Percentiles rank a stretch among this genome's conserved stretches.
phyloP scores from a whole-genome alignment of 2,329 filamentous ascomycete genomes.

The Penicillium sp. region DNA sequence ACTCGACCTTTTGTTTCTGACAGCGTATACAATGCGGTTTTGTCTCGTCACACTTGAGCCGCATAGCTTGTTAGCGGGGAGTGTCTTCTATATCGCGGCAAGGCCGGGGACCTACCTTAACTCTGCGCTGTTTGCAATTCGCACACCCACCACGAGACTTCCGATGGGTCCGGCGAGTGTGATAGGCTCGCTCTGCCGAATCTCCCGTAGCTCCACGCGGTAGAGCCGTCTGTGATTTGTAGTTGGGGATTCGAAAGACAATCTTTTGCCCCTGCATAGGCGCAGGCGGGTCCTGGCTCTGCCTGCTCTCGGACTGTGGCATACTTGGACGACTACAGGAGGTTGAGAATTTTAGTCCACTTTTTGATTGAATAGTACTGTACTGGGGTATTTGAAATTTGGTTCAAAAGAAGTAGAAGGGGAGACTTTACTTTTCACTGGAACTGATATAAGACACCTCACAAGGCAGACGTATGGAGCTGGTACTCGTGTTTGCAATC shows the following conservation, averaged over 20 bases:
- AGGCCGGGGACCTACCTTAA: conserved; percentile 31
- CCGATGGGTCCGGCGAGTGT: conserved; percentile 35
- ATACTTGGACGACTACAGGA: neutral
- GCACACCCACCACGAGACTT: conserved; percentile 38
- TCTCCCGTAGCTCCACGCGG: conserved; percentile 5
- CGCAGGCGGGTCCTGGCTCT: conserved; percentile 2
- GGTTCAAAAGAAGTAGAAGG: neutral
- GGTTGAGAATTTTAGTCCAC: neutral
- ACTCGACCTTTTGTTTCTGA: conserved; percentile 32
- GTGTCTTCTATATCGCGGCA: neutral
- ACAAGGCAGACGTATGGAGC: neutral
- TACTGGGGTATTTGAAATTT: too few relatives aligned
- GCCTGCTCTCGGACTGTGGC: neutral
- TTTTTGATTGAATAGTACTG: neutral
- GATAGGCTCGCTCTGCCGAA: conserved; percentile 22
- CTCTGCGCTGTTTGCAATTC: conserved; percentile 37
- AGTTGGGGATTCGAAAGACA: conserved; percentile 28
- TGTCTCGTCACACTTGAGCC: conserved; percentile 36
- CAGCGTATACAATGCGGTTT: conserved; percentile 36
- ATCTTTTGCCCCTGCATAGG: conserved; percentile 26
- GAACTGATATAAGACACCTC: neutral
- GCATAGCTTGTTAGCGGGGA: neutral
- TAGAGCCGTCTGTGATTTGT: conserved; percentile 7
- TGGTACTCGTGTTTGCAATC: neutral
- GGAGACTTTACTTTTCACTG: neutral